A percentile compares a stretch with the other conserved stretches of the same genome.
Conservation (phyloP, 768 basidiomycete species). For the Paxillus ammoniavirescens region DNA sequence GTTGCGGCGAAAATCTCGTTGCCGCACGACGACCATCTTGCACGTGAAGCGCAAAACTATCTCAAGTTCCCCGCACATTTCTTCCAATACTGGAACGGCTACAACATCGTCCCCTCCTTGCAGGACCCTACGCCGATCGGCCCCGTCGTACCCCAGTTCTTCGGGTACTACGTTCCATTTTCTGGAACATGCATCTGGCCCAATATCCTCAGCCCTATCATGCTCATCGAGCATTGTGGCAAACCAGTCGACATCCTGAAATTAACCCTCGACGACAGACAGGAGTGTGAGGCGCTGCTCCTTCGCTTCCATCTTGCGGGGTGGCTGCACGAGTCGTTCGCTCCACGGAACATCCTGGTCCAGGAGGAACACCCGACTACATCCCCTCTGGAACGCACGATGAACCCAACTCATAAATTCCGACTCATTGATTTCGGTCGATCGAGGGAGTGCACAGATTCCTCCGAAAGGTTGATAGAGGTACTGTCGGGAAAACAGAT, state of each 20-base stretch:
- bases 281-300: constrained; percentile 38
- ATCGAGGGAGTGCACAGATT: constrained; percentile 4
- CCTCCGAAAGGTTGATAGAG: not conserved
- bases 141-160: constrained; percentile 60
- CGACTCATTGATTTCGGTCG: constrained; percentile 53
- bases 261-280: constrained; percentile 34
- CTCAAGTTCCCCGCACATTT: constrained; percentile 26
- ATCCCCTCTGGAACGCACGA: constrained; percentile 11
- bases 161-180: constrained; percentile 60
- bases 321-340: constrained; percentile 41
- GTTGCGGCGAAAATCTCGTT: constrained; percentile 45
- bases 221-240: constrained; percentile 37
- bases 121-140: constrained; percentile 46
- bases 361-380: constrained; percentile 40
- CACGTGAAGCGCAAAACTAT: constrained; percentile 25
- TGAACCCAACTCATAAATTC: constrained; percentile 24
- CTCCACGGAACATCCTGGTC: constrained; percentile 40
- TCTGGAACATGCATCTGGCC: no score
- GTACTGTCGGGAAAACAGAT: no score
- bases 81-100: constrained; percentile 26
- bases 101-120: constrained; percentile 27
- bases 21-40: constrained; percentile 35
- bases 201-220: constrained; percentile 36
- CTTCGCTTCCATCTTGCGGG: constrained; percentile 39
- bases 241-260: constrained; percentile 21